Conservation (phyloP, 2,329 filamentous ascomycete genomes). For the Ophiostoma tasmaniense region DNA sequence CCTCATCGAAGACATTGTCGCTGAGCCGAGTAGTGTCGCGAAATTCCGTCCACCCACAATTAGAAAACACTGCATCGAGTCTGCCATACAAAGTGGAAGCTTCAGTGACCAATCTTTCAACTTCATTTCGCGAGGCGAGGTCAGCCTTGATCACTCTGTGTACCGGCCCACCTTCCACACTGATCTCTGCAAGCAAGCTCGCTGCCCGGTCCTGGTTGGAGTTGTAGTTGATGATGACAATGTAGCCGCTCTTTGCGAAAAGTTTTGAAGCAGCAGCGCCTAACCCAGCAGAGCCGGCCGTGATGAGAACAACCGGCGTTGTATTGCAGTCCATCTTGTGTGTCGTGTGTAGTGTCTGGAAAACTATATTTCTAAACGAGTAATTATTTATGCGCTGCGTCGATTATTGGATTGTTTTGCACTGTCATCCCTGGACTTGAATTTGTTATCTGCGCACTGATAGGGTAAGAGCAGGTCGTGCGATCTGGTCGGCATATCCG, state of each 20-base stretch:
- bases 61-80: constrained; percentile 70
- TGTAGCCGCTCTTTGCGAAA: constrained; percentile 60
- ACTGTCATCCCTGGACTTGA: too few relatives aligned
- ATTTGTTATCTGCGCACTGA: background rate
- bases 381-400: too few relatives aligned
- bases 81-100: constrained; percentile 54
- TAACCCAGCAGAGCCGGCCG: constrained; percentile 54
- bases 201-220: constrained; percentile 52
- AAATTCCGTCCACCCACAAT: constrained; percentile 52
- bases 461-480: background rate
- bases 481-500: background rate
- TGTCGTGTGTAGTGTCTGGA: background rate
- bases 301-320: constrained; percentile 36
- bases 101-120: constrained; percentile 50
- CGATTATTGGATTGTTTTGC: too few relatives aligned
- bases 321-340: background rate
- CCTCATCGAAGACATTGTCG: constrained; percentile 47
- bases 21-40: constrained; percentile 39
- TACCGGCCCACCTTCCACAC: constrained; percentile 33
- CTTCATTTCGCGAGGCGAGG: constrained; percentile 50
- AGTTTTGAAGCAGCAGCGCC: constrained; percentile 59
- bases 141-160: constrained; percentile 47
- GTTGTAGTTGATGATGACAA: constrained; percentile 67
- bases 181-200: constrained; percentile 47
- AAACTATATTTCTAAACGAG: too few relatives aligned